Percentiles rank a stretch among this genome's conserved stretches.
phyloP scores from a whole-genome alignment of 148 eudicot genomes.

The Arctostaphylos glauca region DNA sequence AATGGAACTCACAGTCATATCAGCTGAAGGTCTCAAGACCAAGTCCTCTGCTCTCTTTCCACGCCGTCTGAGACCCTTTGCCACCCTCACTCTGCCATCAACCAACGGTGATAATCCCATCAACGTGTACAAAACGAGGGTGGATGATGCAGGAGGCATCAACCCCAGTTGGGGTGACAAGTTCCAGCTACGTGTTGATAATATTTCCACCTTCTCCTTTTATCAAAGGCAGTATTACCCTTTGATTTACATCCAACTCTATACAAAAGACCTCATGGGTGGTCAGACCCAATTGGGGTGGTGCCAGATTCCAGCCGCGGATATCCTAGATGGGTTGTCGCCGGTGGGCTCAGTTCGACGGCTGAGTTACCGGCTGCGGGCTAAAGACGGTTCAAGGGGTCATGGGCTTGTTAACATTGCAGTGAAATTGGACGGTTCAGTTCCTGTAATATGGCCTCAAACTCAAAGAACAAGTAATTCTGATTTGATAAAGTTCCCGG shows the following conservation, averaged over 20 bases:
- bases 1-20: conserved; percentile 48
- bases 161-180: conserved; percentile 64
- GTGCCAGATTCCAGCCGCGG: conserved; percentile 50
- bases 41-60: conserved; percentile 25
- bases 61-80: conserved; percentile 33
- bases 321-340: conserved; percentile 35
- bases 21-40: conserved; percentile 55
- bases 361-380: conserved; percentile 55
- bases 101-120: conserved; percentile 9
- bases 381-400: conserved; percentile 56
- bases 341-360: conserved; percentile 34
- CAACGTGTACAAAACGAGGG: conserved; percentile 43
- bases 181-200: conserved; percentile 40
- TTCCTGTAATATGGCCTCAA: conserved; percentile 10
- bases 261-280: conserved; percentile 31
- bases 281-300: conserved; percentile 50
- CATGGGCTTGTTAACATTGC: conserved; percentile 49
- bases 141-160: conserved; percentile 42
- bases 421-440: conserved; percentile 31
- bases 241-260: conserved; percentile 38
- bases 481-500: conserved; percentile 2
- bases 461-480: background rate
- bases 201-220: conserved; percentile 27
- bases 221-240: conserved; percentile 12
- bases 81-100: conserved; percentile 39